phyloP scores from a whole-genome alignment of 805 yeast species.

The Hanseniaspora thailandica region DNA sequence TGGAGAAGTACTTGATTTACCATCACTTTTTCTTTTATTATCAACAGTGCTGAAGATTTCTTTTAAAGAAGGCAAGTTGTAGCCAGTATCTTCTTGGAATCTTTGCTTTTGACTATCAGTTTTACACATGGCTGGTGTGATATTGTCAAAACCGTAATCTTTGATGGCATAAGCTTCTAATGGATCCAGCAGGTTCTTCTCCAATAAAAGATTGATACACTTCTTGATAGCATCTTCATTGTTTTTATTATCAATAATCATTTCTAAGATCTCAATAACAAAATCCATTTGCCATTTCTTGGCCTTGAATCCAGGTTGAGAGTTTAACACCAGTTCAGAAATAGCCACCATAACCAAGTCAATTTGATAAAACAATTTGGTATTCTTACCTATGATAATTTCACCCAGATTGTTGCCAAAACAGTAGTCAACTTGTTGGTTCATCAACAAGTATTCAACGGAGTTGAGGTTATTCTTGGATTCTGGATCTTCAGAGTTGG shows the following conservation, averaged over 20 bases:
- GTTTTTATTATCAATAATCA: neutral
- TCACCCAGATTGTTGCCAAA: slow-evolving; percentile 26
- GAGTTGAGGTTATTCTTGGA: neutral
- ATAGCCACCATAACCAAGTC: slow-evolving; percentile 7
- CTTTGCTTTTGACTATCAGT: slow-evolving; percentile 13
- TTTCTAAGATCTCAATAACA: slow-evolving; percentile 1
- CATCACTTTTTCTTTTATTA: slow-evolving; percentile 7
- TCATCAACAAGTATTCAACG: neutral
- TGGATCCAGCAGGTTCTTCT: slow-evolving; percentile 7
- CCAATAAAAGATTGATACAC: neutral
- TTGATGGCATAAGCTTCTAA: slow-evolving; percentile 12
- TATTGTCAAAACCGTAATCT: slow-evolving; percentile 1
- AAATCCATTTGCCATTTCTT: slow-evolving; percentile 14
- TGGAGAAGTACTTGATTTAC: too few species aligned
- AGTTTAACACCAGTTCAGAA: slow-evolving; percentile 5
- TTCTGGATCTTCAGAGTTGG: neutral
- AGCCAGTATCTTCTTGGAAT: slow-evolving; percentile 15
- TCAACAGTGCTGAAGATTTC: slow-evolving; percentile 21
- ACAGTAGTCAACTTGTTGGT: slow-evolving; percentile 14
- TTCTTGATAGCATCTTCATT: slow-evolving; percentile 2
- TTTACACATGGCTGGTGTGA: slow-evolving; percentile 14
- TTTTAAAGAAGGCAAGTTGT: slow-evolving; percentile 26
- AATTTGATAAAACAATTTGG: slow-evolving; percentile 11
- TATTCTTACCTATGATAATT: slow-evolving; percentile 15
- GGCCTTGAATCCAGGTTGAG: slow-evolving; percentile 1